Base-by-base conservation (phyloP, 1,139 yeast genomes). In the Geotrichum histeridarum region DNA sequence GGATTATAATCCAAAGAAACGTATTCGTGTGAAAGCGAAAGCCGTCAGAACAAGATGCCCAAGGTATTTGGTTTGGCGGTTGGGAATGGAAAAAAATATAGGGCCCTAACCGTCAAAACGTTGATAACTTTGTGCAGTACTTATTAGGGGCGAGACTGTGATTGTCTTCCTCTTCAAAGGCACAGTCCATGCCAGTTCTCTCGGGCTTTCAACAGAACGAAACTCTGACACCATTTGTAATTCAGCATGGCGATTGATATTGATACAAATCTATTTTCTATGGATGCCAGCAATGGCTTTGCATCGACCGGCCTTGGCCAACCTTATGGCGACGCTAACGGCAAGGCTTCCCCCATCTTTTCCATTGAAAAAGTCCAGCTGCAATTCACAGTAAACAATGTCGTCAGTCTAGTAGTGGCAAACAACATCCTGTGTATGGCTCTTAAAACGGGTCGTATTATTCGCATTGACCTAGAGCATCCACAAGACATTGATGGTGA, bases 341-440 rank as follows among this genome's bases (percentile, higher is more conserved):
- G 56, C 18, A 51, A 50, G 8, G 38, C 48, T 9, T 17, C 54
- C n/a, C 58, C 65, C 15, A 55, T 62, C 49, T 73, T 75, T 50
- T 58, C 67, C 48, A 64, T 78, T 42, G 83, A 81, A 52, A 78
- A 77, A 38, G 86, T 82, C 12, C 83, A 80, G 60, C 72, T 82
- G 53, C 81, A 79, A 64, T 80, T 81, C 63, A 74, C 74, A 17
- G 67, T 80, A 41, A 67, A 68, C 54, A 69, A 75, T 30, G 73
- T 81, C 17, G 68, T 69, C 4, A 68, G 73, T 31, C 66, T 81
- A 54, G 72, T 70, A 4, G 83, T 80, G 7, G 67, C 75, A 15
- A 73, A 74, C 60, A 81, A 81, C 60, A 67, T 77, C 14, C 72
- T 82, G 8, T 73, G 76, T 53, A 65, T 82, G 49, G 77, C 81